Evolutionary conservation across 1,139 yeast genomes (phyloP).

Genomic region (Candida mesenterica): DNA sequence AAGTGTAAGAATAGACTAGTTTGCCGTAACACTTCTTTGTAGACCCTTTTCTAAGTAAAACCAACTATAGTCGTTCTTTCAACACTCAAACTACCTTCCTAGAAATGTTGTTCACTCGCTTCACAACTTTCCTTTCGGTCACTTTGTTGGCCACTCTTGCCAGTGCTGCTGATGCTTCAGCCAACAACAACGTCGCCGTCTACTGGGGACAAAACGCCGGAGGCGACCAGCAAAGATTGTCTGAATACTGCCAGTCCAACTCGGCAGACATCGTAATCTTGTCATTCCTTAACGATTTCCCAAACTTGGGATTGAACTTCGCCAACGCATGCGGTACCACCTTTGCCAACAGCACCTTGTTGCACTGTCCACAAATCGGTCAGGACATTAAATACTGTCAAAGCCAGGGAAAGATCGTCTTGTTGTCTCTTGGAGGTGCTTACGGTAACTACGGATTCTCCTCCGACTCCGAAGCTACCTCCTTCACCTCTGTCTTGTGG

Average conservation of each 20-base stretch:
- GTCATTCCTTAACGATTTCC: conserved; percentile 17
- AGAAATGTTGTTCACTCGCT: conserved; percentile 5
- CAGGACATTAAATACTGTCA: conserved; percentile 19
- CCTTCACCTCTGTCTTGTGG: conserved; percentile 17
- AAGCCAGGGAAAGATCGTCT: conserved; percentile 15
- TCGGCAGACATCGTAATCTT: conserved; percentile 16
- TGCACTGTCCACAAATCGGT: conserved; percentile 16
- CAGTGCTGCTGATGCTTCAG: conserved; percentile 3
- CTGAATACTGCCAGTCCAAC: conserved; percentile 14
- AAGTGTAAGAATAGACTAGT: too few species aligned
- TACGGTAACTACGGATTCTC: conserved; percentile 16
- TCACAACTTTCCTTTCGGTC: conserved; percentile 3
- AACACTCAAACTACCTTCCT: neutral
- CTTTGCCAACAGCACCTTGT: conserved; percentile 17
- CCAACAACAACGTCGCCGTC: conserved; percentile 14
- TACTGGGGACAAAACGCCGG: conserved; percentile 22
- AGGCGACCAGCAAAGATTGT: conserved; percentile 13
- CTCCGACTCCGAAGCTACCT: conserved; percentile 13
- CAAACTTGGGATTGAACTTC: conserved; percentile 14
- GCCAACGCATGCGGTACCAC: conserved; percentile 16
- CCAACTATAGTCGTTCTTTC: conserved; percentile 3
- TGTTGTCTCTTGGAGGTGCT: conserved; percentile 20
- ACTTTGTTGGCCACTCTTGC: conserved; percentile 4
- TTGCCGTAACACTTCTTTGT: too few species aligned
- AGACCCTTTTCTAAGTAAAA: neutral